Percentiles rank a stretch among this genome's conserved stretches.
These are phyloP conservation scores for Pulveroboletus sp. DNA, from an alignment of 768 basidiomycete genomes.

Conservation along the genomic window DNA sequence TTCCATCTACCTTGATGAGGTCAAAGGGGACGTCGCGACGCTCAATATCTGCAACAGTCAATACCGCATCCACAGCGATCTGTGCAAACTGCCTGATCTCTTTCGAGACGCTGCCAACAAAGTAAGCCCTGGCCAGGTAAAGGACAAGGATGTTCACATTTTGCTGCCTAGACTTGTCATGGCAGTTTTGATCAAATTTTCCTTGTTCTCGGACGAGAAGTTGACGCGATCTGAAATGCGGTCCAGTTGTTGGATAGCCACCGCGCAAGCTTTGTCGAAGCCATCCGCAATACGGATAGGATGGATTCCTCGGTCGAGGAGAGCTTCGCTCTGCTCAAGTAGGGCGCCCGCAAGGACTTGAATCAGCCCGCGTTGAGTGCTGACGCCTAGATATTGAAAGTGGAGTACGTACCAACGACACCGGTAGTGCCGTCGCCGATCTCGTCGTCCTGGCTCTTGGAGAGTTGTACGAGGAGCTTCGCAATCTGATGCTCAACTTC, in stretches of 20 bases:
- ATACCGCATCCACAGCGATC: constrained; percentile 96
- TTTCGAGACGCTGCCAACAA: constrained; percentile 78
- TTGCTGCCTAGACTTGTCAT: constrained; percentile 97
- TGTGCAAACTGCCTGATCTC: constrained; percentile 93
- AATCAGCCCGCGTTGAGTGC: background rate
- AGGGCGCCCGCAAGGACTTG: constrained; percentile 96
- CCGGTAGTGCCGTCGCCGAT: constrained; percentile 99
- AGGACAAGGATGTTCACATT: constrained; percentile 55
- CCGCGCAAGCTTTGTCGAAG: constrained; percentile 89
- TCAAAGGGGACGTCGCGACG: constrained; percentile 95
- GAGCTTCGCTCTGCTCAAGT: constrained; percentile 86
- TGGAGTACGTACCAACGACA: constrained; percentile 78
- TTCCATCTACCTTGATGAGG: constrained; percentile 98
- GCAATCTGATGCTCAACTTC: constrained; percentile 99
- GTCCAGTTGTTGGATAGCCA: constrained; percentile 89
- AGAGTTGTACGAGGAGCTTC: constrained; percentile 92
- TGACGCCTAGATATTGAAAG: constrained; percentile 1
- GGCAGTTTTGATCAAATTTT: constrained; percentile 88
- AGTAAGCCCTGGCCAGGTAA: constrained; percentile 1
- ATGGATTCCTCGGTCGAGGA: constrained; percentile 99
- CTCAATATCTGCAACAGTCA: constrained; percentile 91
- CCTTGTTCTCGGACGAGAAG: constrained; percentile 76
- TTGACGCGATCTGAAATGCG: constrained; percentile 85
- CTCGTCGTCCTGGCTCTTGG: constrained; percentile 98
- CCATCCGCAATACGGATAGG: constrained; percentile 99